These are phyloP conservation scores for Diplosphaera chodatii DNA, from an alignment of 139 green algal species.

Conservation along the genomic window DNA sequence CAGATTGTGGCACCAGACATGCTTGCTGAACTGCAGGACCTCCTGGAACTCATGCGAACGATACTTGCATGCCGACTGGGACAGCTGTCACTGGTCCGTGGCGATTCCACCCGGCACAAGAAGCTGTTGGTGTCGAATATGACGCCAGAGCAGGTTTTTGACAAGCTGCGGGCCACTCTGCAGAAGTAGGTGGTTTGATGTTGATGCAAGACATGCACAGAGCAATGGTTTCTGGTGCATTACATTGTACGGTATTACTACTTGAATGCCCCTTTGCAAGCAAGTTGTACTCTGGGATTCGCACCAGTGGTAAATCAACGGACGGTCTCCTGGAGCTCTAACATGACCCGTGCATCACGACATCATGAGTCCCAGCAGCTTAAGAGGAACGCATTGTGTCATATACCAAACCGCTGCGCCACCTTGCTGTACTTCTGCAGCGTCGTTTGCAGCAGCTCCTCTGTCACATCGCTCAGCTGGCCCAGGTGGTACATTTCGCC, in stretches of 20 bases:
- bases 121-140: constrained; percentile 28
- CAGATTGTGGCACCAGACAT: no score
- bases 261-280: no score
- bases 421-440: constrained; percentile 11
- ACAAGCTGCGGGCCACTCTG: constrained; percentile 15
- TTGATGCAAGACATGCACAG: no score
- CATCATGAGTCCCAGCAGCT: no score
- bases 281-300: no score
- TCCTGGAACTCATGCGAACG: constrained; percentile 43
- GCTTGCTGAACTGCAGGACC: constrained; percentile 32
- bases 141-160: constrained; percentile 19
- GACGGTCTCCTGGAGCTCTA: no score
- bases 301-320: no score
- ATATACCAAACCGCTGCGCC: constrained; percentile 14
- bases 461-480: constrained; percentile 7
- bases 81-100: constrained; percentile 39
- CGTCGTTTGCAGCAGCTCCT: not conserved
- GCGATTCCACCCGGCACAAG: constrained; percentile 41
- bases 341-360: no score
- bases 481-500: constrained; percentile 36
- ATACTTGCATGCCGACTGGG: constrained; percentile 35
- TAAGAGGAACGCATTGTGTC: no score
- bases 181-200: not conserved
- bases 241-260: no score
- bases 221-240: no score